Evolutionary conservation across 768 basidiomycete genomes (phyloP).

Genomic region (Leccinum uliginosum): DNA sequence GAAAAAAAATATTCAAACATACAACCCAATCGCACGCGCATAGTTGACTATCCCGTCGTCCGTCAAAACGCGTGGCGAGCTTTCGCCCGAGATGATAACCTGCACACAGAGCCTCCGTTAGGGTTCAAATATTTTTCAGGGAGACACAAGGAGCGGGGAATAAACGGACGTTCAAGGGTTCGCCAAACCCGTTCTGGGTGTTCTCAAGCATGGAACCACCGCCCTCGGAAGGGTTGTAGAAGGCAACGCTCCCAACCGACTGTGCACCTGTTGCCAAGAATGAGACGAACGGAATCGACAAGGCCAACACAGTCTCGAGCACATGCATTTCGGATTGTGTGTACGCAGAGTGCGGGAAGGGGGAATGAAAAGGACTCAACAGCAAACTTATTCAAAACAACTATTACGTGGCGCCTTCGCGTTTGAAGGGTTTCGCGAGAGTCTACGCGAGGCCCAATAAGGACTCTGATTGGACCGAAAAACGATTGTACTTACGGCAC

Average conservation of each 20-base stretch:
- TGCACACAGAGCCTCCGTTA: constrained; percentile 7
- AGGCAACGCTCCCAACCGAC: constrained; percentile 19
- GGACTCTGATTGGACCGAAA: too few species aligned
- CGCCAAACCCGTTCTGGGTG: constrained; percentile 36
- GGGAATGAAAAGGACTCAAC: neutral
- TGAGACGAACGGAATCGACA: neutral
- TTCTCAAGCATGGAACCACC: constrained; percentile 45
- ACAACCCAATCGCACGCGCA: constrained; percentile 63
- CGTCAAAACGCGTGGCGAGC: constrained; percentile 53
- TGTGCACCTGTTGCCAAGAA: neutral
- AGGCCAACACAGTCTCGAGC: neutral
- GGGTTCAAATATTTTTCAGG: neutral
- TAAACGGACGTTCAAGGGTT: constrained; percentile 40
- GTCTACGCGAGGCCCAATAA: too few species aligned
- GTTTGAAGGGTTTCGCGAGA: too few species aligned
- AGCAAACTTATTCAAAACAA: too few species aligned
- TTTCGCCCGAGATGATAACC: constrained; percentile 65
- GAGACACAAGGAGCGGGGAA: neutral
- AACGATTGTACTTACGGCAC: too few species aligned
- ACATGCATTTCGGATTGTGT: constrained; percentile 6
- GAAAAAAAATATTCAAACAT: constrained; percentile 15
- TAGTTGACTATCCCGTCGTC: constrained; percentile 55
- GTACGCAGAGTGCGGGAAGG: neutral
- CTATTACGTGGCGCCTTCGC: too few species aligned
- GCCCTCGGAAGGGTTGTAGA: constrained; percentile 28